A percentile compares a stretch with the other conserved stretches of the same genome.
Evolutionary conservation across 148 eudicot genomes (phyloP).

Genomic region (Fagopyrum tataricum): DNA sequence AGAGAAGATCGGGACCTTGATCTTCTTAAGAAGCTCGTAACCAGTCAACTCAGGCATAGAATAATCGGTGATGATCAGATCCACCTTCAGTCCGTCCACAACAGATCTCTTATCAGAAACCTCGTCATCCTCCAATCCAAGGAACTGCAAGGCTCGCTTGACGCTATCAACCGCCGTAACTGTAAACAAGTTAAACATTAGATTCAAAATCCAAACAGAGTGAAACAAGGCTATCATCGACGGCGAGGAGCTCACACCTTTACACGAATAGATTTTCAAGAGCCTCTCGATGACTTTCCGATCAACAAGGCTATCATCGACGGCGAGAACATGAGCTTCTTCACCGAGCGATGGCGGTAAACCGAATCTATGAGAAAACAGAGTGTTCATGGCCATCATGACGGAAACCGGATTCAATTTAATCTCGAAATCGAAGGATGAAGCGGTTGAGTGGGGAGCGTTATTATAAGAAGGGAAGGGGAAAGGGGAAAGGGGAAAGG

Average conservation of each 20-base stretch:
- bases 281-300: constrained; percentile 52
- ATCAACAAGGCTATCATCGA: constrained; percentile 59
- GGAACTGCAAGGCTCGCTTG: constrained; percentile 62
- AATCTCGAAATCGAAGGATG: neutral
- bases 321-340: constrained; percentile 58
- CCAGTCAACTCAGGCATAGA: constrained; percentile 99
- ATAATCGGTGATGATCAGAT: constrained; percentile 82
- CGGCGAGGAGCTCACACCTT: constrained; percentile 25
- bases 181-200: constrained; percentile 19
- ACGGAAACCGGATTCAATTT: neutral
- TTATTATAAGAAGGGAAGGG: neutral
- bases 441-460: neutral
- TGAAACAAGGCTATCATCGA: neutral
- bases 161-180: constrained; percentile 90
- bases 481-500: neutral
- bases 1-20: constrained; percentile 41
- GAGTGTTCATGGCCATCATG: neutral
- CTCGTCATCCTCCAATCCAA: constrained; percentile 62
- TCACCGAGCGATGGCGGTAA: neutral
- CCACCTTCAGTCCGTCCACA: constrained; percentile 62
- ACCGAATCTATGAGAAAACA: constrained; percentile 17
- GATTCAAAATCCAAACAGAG: neutral
- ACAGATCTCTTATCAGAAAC: constrained; percentile 20
- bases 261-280: constrained; percentile 52
- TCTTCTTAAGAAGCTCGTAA: constrained; percentile 72